These are phyloP conservation scores for Pythium oligandrum DNA, from an alignment of 352 stramenopile species.

Conservation along the genomic window DNA sequence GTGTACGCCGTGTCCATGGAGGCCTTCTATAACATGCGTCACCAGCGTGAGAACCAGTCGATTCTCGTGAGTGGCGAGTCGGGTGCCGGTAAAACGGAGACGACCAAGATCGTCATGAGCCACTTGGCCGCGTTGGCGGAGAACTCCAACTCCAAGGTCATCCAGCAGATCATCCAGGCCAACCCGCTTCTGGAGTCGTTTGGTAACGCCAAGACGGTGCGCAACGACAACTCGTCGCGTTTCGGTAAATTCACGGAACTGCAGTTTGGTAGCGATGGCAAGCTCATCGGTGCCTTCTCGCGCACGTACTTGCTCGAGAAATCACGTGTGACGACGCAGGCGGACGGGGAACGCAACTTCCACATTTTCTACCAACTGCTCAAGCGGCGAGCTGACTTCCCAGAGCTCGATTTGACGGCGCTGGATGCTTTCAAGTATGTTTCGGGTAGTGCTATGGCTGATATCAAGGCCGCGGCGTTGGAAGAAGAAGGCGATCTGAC, in stretches of 20 bases:
- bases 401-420: constrained; percentile 45
- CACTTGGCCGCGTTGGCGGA: constrained; percentile 85
- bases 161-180: constrained; percentile 94
- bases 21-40: constrained; percentile 78
- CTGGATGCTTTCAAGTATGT: constrained; percentile 70
- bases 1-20: constrained; percentile 87
- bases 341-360: constrained; percentile 88
- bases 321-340: constrained; percentile 85
- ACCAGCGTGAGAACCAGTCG: constrained; percentile 86
- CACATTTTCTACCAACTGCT: constrained; percentile 94
- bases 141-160: constrained; percentile 86
- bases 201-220: constrained; percentile 82
- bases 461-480: constrained; percentile 26
- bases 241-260: constrained; percentile 88
- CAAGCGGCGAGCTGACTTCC: constrained; percentile 46
- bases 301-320: constrained; percentile 92
- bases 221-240: constrained; percentile 83
- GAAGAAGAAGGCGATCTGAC: constrained; percentile 61
- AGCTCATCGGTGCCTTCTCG: constrained; percentile 75
- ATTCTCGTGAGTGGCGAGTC: constrained; percentile 95
- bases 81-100: constrained; percentile 95
- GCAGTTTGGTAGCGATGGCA: constrained; percentile 67
- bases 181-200: constrained; percentile 86
- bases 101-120: constrained; percentile 95
- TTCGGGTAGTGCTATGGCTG: constrained; percentile 14